Base-by-base conservation (phyloP, 2,329 filamentous ascomycete species). In the Xylariales sp. region DNA sequence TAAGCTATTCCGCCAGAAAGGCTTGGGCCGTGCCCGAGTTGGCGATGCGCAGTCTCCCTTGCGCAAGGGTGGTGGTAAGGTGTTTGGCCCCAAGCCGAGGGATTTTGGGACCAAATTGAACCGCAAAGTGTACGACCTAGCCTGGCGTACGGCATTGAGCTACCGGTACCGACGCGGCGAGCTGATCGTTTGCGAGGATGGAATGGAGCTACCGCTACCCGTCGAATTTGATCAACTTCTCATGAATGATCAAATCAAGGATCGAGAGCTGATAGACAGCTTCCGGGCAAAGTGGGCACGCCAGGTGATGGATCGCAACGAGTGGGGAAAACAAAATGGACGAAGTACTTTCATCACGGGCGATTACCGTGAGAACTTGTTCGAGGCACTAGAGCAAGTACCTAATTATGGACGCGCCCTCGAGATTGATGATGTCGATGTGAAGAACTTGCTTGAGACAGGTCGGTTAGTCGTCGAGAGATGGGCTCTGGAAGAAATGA, bases 81-180 rank as follows among this genome's bases (percentile, higher is more conserved):
- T 81, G 1, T 88, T 89, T 55, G 93, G 93, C n/a, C 93, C 93
- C 19, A 83, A 90, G 52, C 90, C 90, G 18, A 78, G 93, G 59
- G 88, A 97, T 66, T 98, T 98, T 58, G 78, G 79, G 43, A 94
- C 90, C 16, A 76, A 76, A 13, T 72, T 98, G 39, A 89, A 85
- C 52, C 76, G 76, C 57, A 97, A 97, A 69, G 79, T 95, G 33
- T 98, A 98, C 68, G 90, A 97, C 64, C 74, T 94, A 52, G 93
- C 93, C 8, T 97, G 88, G 88, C 81, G 93, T 57, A 97, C 86
- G 29, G 93, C 93, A 10, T 74, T 98, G 48, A 93, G 85, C 56
- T 95, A 95, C 69, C 81, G 93, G 43, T 97, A 93, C 66, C 75
- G 83, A 48, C 80, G 82, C 49, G 93, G 90, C 33, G 88, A 97